phyloP scores from a whole-genome alignment of 139 green algal species.

The Dunaliella primolecta region DNA sequence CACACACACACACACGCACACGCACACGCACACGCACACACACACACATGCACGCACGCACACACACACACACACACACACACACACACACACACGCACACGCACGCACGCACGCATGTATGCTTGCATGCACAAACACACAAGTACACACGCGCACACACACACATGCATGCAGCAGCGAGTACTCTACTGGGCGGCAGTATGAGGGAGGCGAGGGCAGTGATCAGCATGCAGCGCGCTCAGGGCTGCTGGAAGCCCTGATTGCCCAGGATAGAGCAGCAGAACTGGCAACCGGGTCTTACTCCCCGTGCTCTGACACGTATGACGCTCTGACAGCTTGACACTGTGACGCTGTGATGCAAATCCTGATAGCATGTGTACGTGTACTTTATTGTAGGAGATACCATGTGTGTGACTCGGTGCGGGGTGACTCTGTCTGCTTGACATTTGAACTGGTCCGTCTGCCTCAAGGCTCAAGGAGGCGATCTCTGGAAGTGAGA shows the following conservation, averaged over 20 bases:
- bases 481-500: too few species aligned
- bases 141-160: conserved; percentile 1
- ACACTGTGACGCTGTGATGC: too few species aligned
- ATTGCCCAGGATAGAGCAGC: not conserved
- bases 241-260: not conserved
- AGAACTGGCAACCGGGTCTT: not conserved
- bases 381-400: too few species aligned
- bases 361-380: too few species aligned
- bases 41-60: not conserved
- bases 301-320: not conserved
- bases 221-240: not conserved
- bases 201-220: not conserved
- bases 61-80: conserved; percentile 18
- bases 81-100: conserved; percentile 14
- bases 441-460: too few species aligned
- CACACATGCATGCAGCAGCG: conserved; percentile 9
- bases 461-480: too few species aligned
- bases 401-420: too few species aligned
- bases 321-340: too few species aligned
- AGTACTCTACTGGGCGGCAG: too few species aligned
- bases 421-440: too few species aligned
- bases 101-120: not conserved
- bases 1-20: too few species aligned
- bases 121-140: not conserved
- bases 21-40: not conserved